These are phyloP conservation scores for Sphaerulina musiva DNA, from an alignment of 2,329 filamentous ascomycete species.

Conservation along the genomic window DNA sequence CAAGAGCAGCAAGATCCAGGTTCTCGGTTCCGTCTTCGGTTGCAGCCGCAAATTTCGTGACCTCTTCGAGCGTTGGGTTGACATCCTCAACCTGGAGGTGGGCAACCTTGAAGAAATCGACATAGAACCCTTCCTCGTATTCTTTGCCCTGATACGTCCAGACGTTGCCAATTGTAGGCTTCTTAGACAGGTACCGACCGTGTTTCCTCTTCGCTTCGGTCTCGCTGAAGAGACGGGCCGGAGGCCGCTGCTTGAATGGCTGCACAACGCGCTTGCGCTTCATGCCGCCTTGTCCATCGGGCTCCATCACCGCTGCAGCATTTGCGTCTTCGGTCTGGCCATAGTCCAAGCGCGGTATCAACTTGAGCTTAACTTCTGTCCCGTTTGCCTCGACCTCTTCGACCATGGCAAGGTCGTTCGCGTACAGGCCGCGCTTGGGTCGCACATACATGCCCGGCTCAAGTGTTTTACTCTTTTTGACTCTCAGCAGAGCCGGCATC, in stretches of 20 bases:
- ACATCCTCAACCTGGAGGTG: constrained; percentile 80
- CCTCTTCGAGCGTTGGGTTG: constrained; percentile 87
- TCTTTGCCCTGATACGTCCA: constrained; percentile 84
- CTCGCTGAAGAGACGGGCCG: constrained; percentile 87
- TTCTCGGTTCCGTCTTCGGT: constrained; percentile 90
- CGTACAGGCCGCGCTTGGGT: constrained; percentile 66
- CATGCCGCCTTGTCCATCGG: constrained; percentile 33
- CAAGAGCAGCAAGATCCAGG: constrained; percentile 82
- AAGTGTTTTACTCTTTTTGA: constrained; percentile 76
- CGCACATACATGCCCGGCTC: constrained; percentile 89
- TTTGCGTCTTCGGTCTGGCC: constrained; percentile 73
- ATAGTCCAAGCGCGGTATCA: constrained; percentile 89
- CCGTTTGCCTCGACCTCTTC: constrained; percentile 90
- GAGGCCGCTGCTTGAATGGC: constrained; percentile 58
- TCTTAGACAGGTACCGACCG: constrained; percentile 50
- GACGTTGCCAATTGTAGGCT: constrained; percentile 54
- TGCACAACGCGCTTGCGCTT: constrained; percentile 67
- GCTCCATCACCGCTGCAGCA: constrained; percentile 33
- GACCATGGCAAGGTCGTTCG: constrained; percentile 84
- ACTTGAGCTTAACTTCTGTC: constrained; percentile 74
- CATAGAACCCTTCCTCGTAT: constrained; percentile 85
- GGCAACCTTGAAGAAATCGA: constrained; percentile 90
- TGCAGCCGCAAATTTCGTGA: constrained; percentile 85
- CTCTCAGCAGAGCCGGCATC: constrained; percentile 91
- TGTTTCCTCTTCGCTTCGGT: constrained; percentile 85